Conservation (phyloP, 2,329 filamentous ascomycete species). For the Ustulina deusta region DNA sequence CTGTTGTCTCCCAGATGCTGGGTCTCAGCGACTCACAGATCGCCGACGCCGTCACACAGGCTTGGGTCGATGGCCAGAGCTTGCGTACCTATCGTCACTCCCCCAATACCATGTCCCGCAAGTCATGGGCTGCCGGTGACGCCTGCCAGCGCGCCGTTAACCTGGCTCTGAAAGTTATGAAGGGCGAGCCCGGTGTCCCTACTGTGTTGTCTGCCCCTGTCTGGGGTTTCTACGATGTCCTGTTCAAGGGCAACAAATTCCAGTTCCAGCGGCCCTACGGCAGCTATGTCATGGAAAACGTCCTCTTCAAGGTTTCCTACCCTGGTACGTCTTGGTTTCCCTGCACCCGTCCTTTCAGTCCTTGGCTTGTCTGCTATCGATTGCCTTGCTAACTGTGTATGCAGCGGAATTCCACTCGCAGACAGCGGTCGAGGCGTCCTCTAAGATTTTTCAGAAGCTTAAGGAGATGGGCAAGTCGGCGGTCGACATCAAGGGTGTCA, state of each 20-base stretch:
- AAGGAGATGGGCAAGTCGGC: constrained; percentile 88
- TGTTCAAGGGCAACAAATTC: constrained; percentile 96
- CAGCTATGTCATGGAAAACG: constrained; percentile 99
- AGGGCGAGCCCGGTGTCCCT: constrained; percentile 90
- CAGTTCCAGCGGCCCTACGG: constrained; percentile 96
- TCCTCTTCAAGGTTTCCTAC: constrained; percentile 99
- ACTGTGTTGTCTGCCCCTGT: constrained; percentile 92
- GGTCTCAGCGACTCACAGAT: constrained; percentile 91
- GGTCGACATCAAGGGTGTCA: constrained; percentile 91
- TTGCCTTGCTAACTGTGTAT: constrained; percentile 59
- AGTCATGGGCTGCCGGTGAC: constrained; percentile 98
- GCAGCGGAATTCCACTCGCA: constrained; percentile 91
- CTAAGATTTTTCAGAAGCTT: constrained; percentile 87
- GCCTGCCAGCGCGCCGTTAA: constrained; percentile 96
- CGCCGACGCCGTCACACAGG: constrained; percentile 94
- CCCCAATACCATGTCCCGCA: constrained; percentile 99
- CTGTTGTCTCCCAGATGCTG: constrained; percentile 95
- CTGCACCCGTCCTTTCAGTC: background rate
- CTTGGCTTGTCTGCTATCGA: background rate
- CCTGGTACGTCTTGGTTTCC: constrained; percentile 70
- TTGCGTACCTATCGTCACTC: constrained; percentile 97
- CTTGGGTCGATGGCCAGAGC: constrained; percentile 96
- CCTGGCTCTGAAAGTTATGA: constrained; percentile 88
- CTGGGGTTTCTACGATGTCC: constrained; percentile 99
- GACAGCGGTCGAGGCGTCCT: constrained; percentile 94